Evolutionary conservation across 352 stramenopile species (phyloP).

Genomic region (Vaucheria bursata): DNA sequence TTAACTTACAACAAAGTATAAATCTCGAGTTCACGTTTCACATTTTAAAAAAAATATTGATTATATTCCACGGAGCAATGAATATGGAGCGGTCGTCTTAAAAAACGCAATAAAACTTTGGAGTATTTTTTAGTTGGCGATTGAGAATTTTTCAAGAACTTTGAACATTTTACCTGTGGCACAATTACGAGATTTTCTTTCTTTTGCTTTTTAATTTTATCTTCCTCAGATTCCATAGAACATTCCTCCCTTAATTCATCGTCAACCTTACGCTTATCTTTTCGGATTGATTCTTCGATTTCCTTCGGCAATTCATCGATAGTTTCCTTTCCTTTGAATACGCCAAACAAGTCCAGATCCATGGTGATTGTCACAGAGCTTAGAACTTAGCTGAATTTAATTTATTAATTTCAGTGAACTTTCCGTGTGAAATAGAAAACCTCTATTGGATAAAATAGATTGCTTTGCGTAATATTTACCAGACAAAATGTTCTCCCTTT

Average conservation of each 20-base stretch:
- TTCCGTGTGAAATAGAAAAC: neutral
- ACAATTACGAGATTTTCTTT: no score
- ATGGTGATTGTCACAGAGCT: conserved; percentile 16
- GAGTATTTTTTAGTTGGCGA: no score
- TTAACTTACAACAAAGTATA: no score
- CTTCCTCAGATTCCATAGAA: neutral
- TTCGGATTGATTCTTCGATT: conserved; percentile 2
- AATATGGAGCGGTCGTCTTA: no score
- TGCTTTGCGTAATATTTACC: no score
- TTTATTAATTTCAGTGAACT: neutral
- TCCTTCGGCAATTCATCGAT: conserved; percentile 15
- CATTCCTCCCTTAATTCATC: neutral
- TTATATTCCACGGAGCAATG: no score
- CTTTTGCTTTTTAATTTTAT: neutral
- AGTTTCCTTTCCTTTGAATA: conserved; percentile 45
- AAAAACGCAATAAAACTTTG: no score
- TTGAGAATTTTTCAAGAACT: no score
- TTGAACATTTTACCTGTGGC: no score
- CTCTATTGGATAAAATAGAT: neutral
- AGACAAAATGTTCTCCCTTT: no score
- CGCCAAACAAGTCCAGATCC: conserved; percentile 47
- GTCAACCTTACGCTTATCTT: conserved; percentile 15
- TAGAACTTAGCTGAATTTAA: neutral
- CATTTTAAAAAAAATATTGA: no score
- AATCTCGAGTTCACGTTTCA: no score